Conservation (phyloP, 1,284 basidiomycete genomes). For the Phellinidium pouzarii region DNA sequence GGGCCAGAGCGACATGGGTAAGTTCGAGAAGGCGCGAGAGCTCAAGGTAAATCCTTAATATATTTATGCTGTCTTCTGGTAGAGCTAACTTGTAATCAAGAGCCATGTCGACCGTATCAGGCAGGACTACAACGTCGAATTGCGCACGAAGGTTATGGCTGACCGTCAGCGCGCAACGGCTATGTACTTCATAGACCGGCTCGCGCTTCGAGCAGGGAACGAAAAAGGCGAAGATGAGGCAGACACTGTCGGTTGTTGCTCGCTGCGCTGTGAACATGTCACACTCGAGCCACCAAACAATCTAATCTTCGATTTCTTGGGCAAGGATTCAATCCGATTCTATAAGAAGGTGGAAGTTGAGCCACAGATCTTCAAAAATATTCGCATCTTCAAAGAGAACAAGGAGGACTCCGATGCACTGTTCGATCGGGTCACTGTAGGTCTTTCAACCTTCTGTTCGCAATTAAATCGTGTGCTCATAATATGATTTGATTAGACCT, state of each 20-base stretch:
- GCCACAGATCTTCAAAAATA: constrained; percentile 85
- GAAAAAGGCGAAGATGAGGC: constrained; percentile 98
- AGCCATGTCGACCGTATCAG: constrained; percentile 87
- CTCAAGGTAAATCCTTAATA: constrained; percentile 61
- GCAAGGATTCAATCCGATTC: constrained; percentile 97
- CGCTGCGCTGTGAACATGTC: constrained; percentile 90
- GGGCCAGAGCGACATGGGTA: constrained; percentile 92
- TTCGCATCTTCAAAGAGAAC: constrained; percentile 84
- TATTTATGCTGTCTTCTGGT: background rate
- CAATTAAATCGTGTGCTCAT: background rate
- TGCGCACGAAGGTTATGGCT: constrained; percentile 87
- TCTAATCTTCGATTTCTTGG: constrained; percentile 91
- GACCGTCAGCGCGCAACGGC: constrained; percentile 92
- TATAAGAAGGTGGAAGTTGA: constrained; percentile 87
- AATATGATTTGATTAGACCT: constrained; percentile 50
- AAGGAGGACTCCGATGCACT: constrained; percentile 86
- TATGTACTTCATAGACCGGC: constrained; percentile 94
- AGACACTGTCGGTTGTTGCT: constrained; percentile 96
- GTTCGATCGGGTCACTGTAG: constrained; percentile 89
- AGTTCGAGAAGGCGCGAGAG: constrained; percentile 95
- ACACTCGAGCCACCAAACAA: constrained; percentile 81
- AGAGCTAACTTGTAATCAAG: constrained; percentile 35
- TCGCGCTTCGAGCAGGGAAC: constrained; percentile 94
- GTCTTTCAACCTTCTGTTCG: constrained; percentile 17
- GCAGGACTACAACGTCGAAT: constrained; percentile 75